A percentile compares a stretch with the other conserved stretches of the same genome.
These are phyloP conservation scores for Nemania bipapillata DNA, from an alignment of 2,329 filamentous ascomycete species.

Conservation along the genomic window DNA sequence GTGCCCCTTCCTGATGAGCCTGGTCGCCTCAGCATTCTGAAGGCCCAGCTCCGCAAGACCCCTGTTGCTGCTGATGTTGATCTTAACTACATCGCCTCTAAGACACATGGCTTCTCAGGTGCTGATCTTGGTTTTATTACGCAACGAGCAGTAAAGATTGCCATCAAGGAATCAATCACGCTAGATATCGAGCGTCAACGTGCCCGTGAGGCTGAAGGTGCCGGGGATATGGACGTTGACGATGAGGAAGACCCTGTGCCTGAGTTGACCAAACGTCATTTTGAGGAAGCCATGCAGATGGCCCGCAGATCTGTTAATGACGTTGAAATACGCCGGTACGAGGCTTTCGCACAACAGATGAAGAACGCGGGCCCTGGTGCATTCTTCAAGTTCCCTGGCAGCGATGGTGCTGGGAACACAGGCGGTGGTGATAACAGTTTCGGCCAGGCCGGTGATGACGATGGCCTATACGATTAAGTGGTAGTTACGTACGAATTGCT, in stretches of 20 bases:
- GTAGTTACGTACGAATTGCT: constrained; percentile 41
- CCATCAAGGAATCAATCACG: constrained; percentile 96
- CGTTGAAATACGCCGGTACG: constrained; percentile 96
- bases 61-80: constrained; percentile 89
- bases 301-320: constrained; percentile 94
- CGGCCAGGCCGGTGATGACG: constrained; percentile 89
- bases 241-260: constrained; percentile 93
- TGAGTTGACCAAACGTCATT: constrained; percentile 94
- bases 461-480: constrained; percentile 93
- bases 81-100: constrained; percentile 89
- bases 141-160: constrained; percentile 98
- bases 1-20: constrained; percentile 93
- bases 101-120: constrained; percentile 99
- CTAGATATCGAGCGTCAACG: constrained; percentile 90
- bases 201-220: constrained; percentile 87
- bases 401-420: constrained; percentile 76
- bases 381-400: constrained; percentile 96
- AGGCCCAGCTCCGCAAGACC: constrained; percentile 97
- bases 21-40: constrained; percentile 88
- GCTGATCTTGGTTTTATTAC: constrained; percentile 99
- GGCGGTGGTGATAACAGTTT: constrained; percentile 68
- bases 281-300: constrained; percentile 97
- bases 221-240: constrained; percentile 83
- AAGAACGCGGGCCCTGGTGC: constrained; percentile 96
- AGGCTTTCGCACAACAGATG: constrained; percentile 98